These are phyloP conservation scores for Acanthamoeba quina DNA, from an alignment of 208 protist species.

Conservation along the genomic window DNA sequence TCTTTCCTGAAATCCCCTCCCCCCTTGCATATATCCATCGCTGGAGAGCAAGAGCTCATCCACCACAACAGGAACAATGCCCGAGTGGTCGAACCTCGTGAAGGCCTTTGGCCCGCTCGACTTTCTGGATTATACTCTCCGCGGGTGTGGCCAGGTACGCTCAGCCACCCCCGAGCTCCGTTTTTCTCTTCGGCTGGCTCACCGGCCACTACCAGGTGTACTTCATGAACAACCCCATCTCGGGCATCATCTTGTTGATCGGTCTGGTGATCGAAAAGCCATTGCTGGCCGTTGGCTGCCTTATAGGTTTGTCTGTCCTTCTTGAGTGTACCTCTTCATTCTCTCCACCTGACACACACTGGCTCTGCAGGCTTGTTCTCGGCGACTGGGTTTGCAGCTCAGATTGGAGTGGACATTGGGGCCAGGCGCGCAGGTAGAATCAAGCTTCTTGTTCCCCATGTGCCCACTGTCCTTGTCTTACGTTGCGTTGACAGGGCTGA, in stretches of 20 bases:
- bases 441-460: neutral
- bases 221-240: constrained; percentile 59
- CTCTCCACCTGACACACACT: neutral
- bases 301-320: neutral
- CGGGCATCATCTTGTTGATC: neutral
- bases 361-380: constrained; percentile 13
- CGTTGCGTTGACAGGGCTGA: neutral
- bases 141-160: constrained; percentile 3
- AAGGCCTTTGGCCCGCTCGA: neutral
- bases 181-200: neutral
- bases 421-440: neutral
- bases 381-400: constrained; percentile 3
- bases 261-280: neutral
- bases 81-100: neutral
- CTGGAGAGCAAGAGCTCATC: neutral
- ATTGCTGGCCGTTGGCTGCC: neutral
- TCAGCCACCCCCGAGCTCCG: neutral
- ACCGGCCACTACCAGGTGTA: neutral
- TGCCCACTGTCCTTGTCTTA: neutral
- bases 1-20: neutral
- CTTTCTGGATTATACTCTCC: constrained; percentile 28
- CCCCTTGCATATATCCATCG: neutral
- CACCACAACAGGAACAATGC: neutral
- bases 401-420: constrained; percentile 7
- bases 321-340: neutral